Evolutionary conservation across 2,329 filamentous ascomycete genomes (phyloP), one percentile per base, ranked within the genome.

Genomic region (Stagonosporopsis chrysanthemi): DNA sequence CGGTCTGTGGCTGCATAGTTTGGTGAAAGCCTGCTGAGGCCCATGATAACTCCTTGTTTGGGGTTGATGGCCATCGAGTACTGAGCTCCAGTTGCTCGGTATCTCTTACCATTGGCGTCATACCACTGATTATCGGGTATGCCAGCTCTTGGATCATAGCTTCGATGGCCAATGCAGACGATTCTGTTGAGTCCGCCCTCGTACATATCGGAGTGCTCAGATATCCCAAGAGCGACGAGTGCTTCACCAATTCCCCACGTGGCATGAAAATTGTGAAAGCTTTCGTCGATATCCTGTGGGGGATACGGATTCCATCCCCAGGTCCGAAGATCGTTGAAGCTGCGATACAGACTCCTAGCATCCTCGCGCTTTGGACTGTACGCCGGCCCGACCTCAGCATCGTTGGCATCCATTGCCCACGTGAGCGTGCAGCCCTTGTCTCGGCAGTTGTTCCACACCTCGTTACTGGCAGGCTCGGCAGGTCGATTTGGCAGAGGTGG

Each of bases 1-100:
- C 58, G 58, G 0, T 64, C 58, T 29, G 58, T 40, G 5, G 50
- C 59, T 17, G 65, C 61, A 17, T 51, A 53, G 22, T 24, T 60
- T 9, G 60, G 62, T 7, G 58, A 61, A 14, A 58, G 39, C 15
- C 64, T 53, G 42, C 61, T 62, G 35, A 67, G 36, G 7, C 45
- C 51, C 26, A 69, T 61, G 17, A 69, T 58, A 15, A 67, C 58
- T 8, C 65, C 65, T 2, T 69, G 54, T 8, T 52, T 46, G 4
- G 51, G 33, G 38, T 66, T 64, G 26, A 66, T 26, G 6, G 56
- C 36, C 48, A 67, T 64, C 2, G 56, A 38, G 52, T 62, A 66
- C 0, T 47, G 56, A 2, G 60, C 66, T 0, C 58, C 63, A 1
- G 66, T 65, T 12, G 57, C 60, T 24, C 60, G 55, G 12, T 63